phyloP scores from a whole-genome alignment of 1,284 basidiomycete species.

The Heliocybe sulcata region DNA sequence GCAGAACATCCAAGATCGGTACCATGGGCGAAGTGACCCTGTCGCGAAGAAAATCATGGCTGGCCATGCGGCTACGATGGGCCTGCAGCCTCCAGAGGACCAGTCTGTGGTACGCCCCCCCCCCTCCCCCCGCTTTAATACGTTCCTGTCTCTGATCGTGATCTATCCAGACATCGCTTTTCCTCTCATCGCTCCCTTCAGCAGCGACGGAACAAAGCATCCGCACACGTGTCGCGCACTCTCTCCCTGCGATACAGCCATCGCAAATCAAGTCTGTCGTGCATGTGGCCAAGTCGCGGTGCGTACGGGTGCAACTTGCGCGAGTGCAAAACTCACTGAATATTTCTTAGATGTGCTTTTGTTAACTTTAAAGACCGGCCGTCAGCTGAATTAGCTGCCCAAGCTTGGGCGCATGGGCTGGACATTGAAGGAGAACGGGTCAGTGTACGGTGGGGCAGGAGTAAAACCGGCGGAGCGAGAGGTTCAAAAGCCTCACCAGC shows the following conservation, averaged over 20 bases:
- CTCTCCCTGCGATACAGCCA: slow-evolving; percentile 64
- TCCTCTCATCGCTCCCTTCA: slow-evolving; percentile 80
- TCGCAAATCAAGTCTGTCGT: slow-evolving; percentile 77
- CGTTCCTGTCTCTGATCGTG: slow-evolving; percentile 8
- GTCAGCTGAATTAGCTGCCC: slow-evolving; percentile 81
- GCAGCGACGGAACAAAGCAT: slow-evolving; percentile 72
- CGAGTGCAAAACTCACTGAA: slow-evolving; percentile 4
- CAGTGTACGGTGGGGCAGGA: slow-evolving; percentile 84
- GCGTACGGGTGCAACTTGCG: slow-evolving; percentile 13
- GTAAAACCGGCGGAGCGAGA: slow-evolving; percentile 28
- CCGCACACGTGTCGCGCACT: slow-evolving; percentile 67
- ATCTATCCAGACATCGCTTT: slow-evolving; percentile 73
- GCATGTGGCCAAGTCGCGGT: slow-evolving; percentile 79
- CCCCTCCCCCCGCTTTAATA: not conserved
- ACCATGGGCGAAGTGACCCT: slow-evolving; percentile 86
- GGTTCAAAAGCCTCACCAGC: not conserved
- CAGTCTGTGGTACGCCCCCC: slow-evolving; percentile 59
- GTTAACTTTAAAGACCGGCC: slow-evolving; percentile 84
- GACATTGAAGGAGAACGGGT: slow-evolving; percentile 76
- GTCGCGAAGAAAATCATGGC: slow-evolving; percentile 85
- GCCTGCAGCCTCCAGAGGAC: slow-evolving; percentile 88
- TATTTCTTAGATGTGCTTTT: slow-evolving; percentile 77
- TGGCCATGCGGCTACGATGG: slow-evolving; percentile 67
- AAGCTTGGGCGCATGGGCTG: slow-evolving; percentile 82
- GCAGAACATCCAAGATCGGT: slow-evolving; percentile 90